A percentile compares a stretch with the other conserved stretches of the same genome.
phyloP scores from a whole-genome alignment of 371 early-diverging fungal species.

The Choanephora cucurbitarum region DNA sequence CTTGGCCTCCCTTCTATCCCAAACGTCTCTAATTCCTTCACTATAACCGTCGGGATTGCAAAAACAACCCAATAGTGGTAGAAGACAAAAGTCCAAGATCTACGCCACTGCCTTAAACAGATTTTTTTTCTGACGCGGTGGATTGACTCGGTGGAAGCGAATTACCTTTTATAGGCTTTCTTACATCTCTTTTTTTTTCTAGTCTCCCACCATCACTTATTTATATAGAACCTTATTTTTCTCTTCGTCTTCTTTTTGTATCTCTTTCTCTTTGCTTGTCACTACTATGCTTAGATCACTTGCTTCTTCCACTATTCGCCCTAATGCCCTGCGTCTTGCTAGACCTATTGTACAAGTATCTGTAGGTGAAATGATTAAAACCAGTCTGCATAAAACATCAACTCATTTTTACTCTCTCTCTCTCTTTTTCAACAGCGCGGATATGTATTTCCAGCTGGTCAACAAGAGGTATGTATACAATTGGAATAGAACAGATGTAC shows the following conservation, averaged over 20 bases:
- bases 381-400: constrained; percentile 1
- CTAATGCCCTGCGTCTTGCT: constrained; percentile 23
- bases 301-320: constrained; percentile 22
- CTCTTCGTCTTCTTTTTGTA: constrained; percentile 13
- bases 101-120: neutral
- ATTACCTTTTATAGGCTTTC: constrained; percentile 37
- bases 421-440: constrained; percentile 40
- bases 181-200: constrained; percentile 4
- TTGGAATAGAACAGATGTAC: too few species aligned
- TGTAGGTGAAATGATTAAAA: constrained; percentile 18
- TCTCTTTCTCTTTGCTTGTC: constrained; percentile 16
- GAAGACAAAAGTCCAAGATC: neutral
- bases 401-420: neutral
- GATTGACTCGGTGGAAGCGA: constrained; percentile 50
- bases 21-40: too few species aligned
- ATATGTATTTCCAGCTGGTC: constrained; percentile 66
- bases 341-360: constrained; percentile 29
- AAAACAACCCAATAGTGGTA: too few species aligned
- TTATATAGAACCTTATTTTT: constrained; percentile 10
- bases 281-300: constrained; percentile 42
- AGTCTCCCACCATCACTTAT: constrained; percentile 5
- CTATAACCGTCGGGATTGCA: too few species aligned
- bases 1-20: too few species aligned
- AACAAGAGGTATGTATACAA: constrained; percentile 48
- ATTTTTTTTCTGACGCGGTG: constrained; percentile 49